Percentiles rank a stretch among this genome's conserved stretches.
phyloP scores from a whole-genome alignment of 768 basidiomycete species.

The Dioszegia crocea region DNA sequence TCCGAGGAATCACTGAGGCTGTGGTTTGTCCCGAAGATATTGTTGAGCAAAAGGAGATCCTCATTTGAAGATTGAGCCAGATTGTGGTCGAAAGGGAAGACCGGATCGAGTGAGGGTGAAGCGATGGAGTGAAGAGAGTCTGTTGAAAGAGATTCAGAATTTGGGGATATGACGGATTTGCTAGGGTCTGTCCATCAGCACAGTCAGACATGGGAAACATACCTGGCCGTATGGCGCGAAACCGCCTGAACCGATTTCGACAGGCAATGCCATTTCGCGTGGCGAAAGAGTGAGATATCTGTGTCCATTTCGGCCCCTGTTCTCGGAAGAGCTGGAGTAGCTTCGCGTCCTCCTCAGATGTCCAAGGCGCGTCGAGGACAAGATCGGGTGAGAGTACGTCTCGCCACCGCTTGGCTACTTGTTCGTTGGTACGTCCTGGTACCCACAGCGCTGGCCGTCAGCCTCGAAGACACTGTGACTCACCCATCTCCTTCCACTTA shows the following conservation, averaged over 20 bases:
- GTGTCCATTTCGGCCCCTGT: slow-evolving; percentile 15
- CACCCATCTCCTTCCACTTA: slow-evolving; percentile 15
- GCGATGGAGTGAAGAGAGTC: neutral
- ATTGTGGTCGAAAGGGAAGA: no score
- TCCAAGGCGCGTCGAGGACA: slow-evolving; percentile 9
- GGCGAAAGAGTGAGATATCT: slow-evolving; percentile 7
- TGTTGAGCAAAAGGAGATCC: neutral
- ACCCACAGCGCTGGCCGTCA: slow-evolving; percentile 1
- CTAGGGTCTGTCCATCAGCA: neutral
- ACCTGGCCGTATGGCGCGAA: neutral
- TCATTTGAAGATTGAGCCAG: neutral
- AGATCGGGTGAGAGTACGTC: slow-evolving; percentile 13
- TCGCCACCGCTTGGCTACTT: slow-evolving; percentile 15
- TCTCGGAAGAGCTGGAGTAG: slow-evolving; percentile 7
- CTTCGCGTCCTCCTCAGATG: slow-evolving; percentile 6
- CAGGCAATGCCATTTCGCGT: slow-evolving; percentile 8
- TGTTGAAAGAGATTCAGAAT: neutral
- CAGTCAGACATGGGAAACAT: neutral
- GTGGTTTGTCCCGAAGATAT: neutral
- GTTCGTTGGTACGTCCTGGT: slow-evolving; percentile 14
- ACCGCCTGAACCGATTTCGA: slow-evolving; percentile 8
- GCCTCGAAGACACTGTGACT: neutral
- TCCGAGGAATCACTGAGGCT: no score
- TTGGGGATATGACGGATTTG: neutral
- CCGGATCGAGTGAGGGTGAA: neutral